Conservation (phyloP, 2,329 filamentous ascomycete species). For the Huntiella savannae region DNA sequence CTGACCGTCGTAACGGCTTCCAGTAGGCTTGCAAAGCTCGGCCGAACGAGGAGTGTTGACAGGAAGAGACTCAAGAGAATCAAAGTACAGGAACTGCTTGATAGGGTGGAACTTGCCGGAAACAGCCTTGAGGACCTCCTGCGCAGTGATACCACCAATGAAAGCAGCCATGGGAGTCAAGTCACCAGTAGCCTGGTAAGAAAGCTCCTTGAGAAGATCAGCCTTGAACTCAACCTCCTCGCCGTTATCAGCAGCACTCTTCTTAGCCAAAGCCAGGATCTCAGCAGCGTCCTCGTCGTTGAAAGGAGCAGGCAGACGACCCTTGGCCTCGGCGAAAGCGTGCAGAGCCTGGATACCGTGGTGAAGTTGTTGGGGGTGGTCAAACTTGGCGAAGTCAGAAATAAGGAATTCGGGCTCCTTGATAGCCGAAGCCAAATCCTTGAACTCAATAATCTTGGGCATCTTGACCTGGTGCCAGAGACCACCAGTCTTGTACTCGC, state of each 20-base stretch:
- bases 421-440: constrained; percentile 56
- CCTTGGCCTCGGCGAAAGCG: constrained; percentile 58
- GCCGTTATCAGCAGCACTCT: constrained; percentile 54
- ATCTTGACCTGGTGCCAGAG: constrained; percentile 95
- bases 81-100: constrained; percentile 90
- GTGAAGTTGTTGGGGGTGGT: constrained; percentile 81
- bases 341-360: constrained; percentile 84
- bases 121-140: constrained; percentile 90
- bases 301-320: constrained; percentile 62
- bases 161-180: constrained; percentile 83
- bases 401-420: constrained; percentile 78
- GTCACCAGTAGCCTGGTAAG: constrained; percentile 84
- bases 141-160: constrained; percentile 82
- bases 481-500: constrained; percentile 73
- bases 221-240: constrained; percentile 73
- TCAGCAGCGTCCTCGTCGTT: constrained; percentile 68
- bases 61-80: constrained; percentile 89
- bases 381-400: constrained; percentile 95
- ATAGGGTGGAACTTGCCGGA: constrained; percentile 97
- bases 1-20: constrained; percentile 84
- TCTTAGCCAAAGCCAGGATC: constrained; percentile 55
- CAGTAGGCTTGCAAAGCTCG: constrained; percentile 69
- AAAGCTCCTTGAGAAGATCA: constrained; percentile 80
- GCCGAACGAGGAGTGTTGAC: constrained; percentile 55
- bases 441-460: constrained; percentile 85